A percentile compares a stretch with the other conserved stretches of the same genome.
Evolutionary conservation across 495 filamentous ascomycete species (phyloP).

Genomic region (Durotheca rogersii): DNA sequence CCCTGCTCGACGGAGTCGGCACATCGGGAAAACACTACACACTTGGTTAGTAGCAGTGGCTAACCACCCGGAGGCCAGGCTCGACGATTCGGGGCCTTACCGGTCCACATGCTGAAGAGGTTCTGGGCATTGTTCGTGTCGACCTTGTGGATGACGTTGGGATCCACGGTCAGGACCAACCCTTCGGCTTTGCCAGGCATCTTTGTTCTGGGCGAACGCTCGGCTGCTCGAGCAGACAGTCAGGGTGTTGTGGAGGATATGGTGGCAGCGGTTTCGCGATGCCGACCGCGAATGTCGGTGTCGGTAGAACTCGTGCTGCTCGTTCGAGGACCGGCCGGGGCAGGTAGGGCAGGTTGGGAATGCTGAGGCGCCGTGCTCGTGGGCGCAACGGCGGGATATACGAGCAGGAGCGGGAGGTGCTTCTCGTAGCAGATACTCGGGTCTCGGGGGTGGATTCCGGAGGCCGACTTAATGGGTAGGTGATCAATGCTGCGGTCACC

Average conservation of each 20-base stretch:
- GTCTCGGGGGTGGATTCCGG: constrained; percentile 4
- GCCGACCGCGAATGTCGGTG: constrained; percentile 32
- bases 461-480: constrained; percentile 24
- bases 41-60: constrained; percentile 22
- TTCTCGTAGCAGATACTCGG: constrained; percentile 19
- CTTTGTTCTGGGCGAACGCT: constrained; percentile 24
- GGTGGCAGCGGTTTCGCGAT: constrained; percentile 29
- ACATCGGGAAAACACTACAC: constrained; percentile 87
- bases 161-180: constrained; percentile 78
- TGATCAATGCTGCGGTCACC: constrained; percentile 28
- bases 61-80: constrained; percentile 16
- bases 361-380: constrained; percentile 15
- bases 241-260: constrained; percentile 18
- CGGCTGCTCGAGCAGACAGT: constrained; percentile 31
- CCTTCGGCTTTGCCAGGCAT: constrained; percentile 57
- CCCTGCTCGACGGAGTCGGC: constrained; percentile 93
- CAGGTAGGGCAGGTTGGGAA: constrained; percentile 6
- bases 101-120: constrained; percentile 96
- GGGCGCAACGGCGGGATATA: constrained; percentile 6
- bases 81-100: constrained; percentile 65
- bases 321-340: constrained; percentile 4
- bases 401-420: constrained; percentile 11
- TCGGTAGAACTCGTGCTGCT: constrained; percentile 2
- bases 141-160: constrained; percentile 86
- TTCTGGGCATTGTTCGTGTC: constrained; percentile 91